These are phyloP conservation scores for Colletotrichum incanum DNA, from an alignment of 2,329 filamentous ascomycete species.

Conservation along the genomic window DNA sequence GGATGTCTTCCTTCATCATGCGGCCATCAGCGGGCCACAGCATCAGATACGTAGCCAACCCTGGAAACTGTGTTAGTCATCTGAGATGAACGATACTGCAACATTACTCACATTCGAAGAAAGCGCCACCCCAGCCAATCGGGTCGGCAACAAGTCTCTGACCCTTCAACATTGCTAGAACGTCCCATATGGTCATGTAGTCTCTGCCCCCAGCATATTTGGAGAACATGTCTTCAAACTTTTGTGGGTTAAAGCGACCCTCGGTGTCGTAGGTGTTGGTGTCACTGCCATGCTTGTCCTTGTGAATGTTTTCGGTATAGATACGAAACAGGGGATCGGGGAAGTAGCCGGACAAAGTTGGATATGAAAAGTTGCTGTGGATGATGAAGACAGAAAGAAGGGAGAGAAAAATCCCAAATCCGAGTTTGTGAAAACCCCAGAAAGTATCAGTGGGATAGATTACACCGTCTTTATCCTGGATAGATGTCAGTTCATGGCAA, in stretches of 20 bases:
- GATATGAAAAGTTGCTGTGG: constrained; percentile 62
- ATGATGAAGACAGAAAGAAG: constrained; percentile 58
- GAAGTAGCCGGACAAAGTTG: constrained; percentile 55
- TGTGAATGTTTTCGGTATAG: constrained; percentile 57
- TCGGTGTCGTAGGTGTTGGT: constrained; percentile 63
- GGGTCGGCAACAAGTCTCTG: constrained; percentile 61
- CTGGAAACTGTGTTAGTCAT: constrained; percentile 32
- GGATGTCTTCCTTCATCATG: constrained; percentile 69
- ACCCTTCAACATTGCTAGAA: constrained; percentile 55
- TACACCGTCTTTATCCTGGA: constrained; percentile 54
- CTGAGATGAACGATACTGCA: neutral
- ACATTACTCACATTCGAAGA: constrained; percentile 48
- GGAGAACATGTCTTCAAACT: constrained; percentile 66
- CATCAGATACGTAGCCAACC: constrained; percentile 62
- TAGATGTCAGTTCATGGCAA: neutral
- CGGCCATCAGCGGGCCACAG: constrained; percentile 68
- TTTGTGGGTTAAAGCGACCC: constrained; percentile 64
- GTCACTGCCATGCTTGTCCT: constrained; percentile 63
- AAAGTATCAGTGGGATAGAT: constrained; percentile 59
- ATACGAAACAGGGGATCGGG: constrained; percentile 58
- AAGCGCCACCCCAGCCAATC: constrained; percentile 52
- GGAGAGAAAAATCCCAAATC: constrained; percentile 58
- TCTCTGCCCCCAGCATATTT: constrained; percentile 62
- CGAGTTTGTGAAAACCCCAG: constrained; percentile 56
- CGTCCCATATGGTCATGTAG: constrained; percentile 55